These are phyloP conservation scores for Poa pratensis DNA, from an alignment of 176 grass and related monocot species.

Conservation along the genomic window DNA sequence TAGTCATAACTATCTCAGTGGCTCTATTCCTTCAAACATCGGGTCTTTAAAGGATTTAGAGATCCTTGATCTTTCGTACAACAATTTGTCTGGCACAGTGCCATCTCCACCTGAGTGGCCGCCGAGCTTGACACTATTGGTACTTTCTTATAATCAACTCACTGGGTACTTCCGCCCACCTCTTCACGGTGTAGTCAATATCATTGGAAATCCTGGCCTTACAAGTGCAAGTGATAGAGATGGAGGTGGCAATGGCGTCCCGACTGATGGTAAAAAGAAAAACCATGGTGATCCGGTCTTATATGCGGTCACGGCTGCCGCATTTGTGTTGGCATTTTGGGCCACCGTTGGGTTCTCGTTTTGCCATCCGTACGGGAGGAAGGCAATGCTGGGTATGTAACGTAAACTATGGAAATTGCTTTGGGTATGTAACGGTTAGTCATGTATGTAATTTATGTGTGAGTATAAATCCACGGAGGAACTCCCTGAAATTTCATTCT, in stretches of 20 bases:
- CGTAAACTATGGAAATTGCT: background rate
- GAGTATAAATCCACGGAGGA: background rate
- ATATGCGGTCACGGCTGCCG: too few species aligned
- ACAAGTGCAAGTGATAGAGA: background rate
- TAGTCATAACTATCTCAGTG: conserved; percentile 59
- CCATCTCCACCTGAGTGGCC: conserved; percentile 30
- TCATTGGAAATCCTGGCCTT: conserved; percentile 42
- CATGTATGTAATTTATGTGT: background rate
- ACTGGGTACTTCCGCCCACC: conserved; percentile 49
- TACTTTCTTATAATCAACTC: conserved; percentile 73
- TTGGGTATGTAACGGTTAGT: background rate
- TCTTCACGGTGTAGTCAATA: conserved; percentile 6
- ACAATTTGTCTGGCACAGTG: conserved; percentile 52
- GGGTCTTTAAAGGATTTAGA: background rate
- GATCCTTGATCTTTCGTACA: conserved; percentile 90
- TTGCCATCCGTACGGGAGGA: background rate
- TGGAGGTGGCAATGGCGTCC: background rate
- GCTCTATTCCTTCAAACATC: conserved; percentile 52
- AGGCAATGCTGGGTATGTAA: background rate
- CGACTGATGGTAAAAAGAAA: conserved; percentile 15
- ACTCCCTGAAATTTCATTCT: background rate
- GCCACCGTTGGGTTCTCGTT: background rate
- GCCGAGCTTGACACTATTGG: conserved; percentile 45
- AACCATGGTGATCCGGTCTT: background rate
- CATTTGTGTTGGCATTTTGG: too few species aligned